Evolutionary conservation across 768 basidiomycete genomes (phyloP).

Genomic region (Lactarius deliciosus): DNA sequence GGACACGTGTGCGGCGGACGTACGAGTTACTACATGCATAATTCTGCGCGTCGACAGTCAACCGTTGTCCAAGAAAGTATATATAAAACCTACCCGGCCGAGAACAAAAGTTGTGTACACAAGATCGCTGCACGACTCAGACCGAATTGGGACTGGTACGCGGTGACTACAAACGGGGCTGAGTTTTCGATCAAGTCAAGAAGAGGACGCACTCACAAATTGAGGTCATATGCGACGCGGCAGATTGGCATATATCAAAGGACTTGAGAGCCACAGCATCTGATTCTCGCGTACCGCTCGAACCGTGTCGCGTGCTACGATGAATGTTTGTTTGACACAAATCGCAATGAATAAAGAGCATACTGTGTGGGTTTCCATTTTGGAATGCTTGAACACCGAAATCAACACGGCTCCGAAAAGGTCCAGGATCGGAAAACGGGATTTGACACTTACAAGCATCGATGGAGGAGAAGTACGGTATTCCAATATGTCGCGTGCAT

Average conservation of each 20-base stretch:
- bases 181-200: not conserved
- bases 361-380: slow-evolving; percentile 60
- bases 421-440: not conserved
- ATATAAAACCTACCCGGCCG: slow-evolving; percentile 57
- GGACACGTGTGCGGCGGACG: slow-evolving; percentile 32
- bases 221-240: slow-evolving; percentile 68
- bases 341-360: slow-evolving; percentile 24
- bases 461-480: slow-evolving; percentile 68
- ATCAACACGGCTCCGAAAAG: slow-evolving; percentile 11
- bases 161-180: slow-evolving; percentile 45
- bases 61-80: not conserved
- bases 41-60: slow-evolving; percentile 48
- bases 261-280: slow-evolving; percentile 58
- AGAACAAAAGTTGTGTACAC: slow-evolving; percentile 66
- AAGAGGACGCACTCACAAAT: slow-evolving; percentile 45
- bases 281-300: slow-evolving; percentile 29
- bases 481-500: slow-evolving; percentile 78
- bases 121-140: slow-evolving; percentile 63
- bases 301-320: slow-evolving; percentile 15
- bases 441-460: slow-evolving; percentile 65
- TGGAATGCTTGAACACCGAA: slow-evolving; percentile 53
- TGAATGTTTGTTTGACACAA: not conserved
- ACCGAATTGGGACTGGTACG: slow-evolving; percentile 60
- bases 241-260: slow-evolving; percentile 72
- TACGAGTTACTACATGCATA: slow-evolving; percentile 76